Conservation (phyloP, 805 yeast genomes). For the Hanseniaspora mollemarum region DNA sequence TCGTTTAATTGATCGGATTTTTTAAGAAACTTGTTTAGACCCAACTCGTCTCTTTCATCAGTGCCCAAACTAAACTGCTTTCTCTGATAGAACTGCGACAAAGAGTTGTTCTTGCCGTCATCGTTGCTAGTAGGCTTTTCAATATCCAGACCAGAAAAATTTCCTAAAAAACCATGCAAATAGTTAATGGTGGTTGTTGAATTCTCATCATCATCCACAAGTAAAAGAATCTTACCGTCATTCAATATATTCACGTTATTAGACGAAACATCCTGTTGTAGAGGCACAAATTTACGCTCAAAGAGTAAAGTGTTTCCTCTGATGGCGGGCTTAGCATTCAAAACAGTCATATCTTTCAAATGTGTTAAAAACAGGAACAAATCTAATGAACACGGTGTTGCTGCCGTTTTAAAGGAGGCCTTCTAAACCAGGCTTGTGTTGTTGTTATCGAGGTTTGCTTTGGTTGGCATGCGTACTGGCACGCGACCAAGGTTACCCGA, state of each 20-base stretch:
- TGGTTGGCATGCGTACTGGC: no score
- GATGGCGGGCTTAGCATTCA: not conserved
- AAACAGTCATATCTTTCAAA: not conserved
- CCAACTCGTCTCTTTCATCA: not conserved
- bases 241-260: conserved; percentile 8
- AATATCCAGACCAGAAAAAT: not conserved
- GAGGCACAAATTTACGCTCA: conserved; percentile 7
- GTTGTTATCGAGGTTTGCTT: no score
- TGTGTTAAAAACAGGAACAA: no score
- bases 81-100: not conserved
- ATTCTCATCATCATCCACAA: conserved; percentile 7
- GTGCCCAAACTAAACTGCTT: not conserved
- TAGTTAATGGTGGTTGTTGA: not conserved
- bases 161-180: not conserved
- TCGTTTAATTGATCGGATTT: not conserved
- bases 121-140: not conserved
- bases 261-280: conserved; percentile 6
- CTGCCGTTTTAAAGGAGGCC: no score
- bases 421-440: no score
- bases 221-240: conserved; percentile 2
- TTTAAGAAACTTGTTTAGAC: not conserved
- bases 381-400: no score
- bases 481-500: no score
- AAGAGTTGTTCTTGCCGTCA: no score
- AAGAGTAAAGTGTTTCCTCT: not conserved